Evolutionary conservation across 768 basidiomycete genomes (phyloP), one percentile per base, ranked within the genome.

Genomic region (Psilocybe tampanensis): DNA sequence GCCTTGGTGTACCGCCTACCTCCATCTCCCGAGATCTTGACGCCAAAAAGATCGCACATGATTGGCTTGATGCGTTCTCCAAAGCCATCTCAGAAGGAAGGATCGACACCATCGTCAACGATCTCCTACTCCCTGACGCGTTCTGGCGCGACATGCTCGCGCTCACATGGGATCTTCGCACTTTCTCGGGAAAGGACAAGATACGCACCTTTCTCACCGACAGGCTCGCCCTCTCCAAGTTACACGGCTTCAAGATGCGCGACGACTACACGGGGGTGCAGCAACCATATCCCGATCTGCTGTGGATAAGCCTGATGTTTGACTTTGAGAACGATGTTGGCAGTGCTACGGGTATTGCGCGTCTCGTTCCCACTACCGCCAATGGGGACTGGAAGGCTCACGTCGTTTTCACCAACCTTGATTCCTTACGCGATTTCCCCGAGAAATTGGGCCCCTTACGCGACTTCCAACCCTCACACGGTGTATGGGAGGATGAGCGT

Each of bases 71-170:
- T 22, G 39, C 63, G 0, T 59, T 69, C 44, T 55, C 62, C 1
- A 49, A 56, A 15, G 59, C 63, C 2, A 51, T 50, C 44, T 17
- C 50, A 9, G 29, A 34, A 3, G 48, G 52, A 24, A 59, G 62
- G 44, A 56, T 52, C 13, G 33, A 55, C 19, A 44, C 32, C 15
- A 15, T 52, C 47, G 9, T 72, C 66, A 71, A 60, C 8, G 8
- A 8, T 72, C 33, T 52, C 33, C 32, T 44, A 63, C 9, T 70
- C 70, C 41, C 53, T 1, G 72, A 73, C 51, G 70, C 66, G 1
- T 73, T 75, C 55, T 83, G 81, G 81, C 75, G 78, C 47, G 84
- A 85, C 63, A 72, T 79, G 57, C 61, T 82, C 15, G 72, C 79
- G 0, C 68, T 83, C 47, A 84, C 84, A 2, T 82, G 78, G 75